A percentile compares a stretch with the other conserved stretches of the same genome.
Evolutionary conservation across 352 stramenopile genomes (phyloP).

Genomic region (Pythium plurisporium): DNA sequence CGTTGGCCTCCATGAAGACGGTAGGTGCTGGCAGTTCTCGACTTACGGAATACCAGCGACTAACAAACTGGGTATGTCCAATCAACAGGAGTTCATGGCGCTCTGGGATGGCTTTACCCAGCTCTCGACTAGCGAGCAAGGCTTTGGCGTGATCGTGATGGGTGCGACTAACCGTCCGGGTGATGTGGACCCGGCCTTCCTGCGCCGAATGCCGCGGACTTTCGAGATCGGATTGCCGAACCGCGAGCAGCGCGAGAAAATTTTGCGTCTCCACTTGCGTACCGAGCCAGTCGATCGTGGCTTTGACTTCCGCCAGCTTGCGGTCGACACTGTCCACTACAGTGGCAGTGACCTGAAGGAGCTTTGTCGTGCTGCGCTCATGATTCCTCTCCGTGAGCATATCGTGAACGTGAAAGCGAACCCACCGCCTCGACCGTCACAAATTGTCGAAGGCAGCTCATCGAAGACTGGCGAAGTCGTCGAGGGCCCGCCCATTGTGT

Average conservation of each 20-base stretch:
- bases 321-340: constrained; percentile 88
- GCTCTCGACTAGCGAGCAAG: constrained; percentile 56
- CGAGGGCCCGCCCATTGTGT: constrained; percentile 24
- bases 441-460: constrained; percentile 11
- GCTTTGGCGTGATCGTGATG: constrained; percentile 93
- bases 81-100: constrained; percentile 93
- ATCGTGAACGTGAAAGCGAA: constrained; percentile 59
- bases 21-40: constrained; percentile 20
- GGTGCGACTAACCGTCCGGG: constrained; percentile 94
- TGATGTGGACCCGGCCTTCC: constrained; percentile 92
- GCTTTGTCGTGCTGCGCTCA: constrained; percentile 79
- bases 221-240: constrained; percentile 95
- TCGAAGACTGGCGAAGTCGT: constrained; percentile 23
- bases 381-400: constrained; percentile 85
- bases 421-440: constrained; percentile 25
- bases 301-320: constrained; percentile 83
- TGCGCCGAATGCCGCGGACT: constrained; percentile 93
- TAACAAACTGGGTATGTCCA: not conserved
- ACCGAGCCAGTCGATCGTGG: constrained; percentile 72
- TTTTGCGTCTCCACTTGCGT: constrained; percentile 91
- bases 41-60: not conserved
- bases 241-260: constrained; percentile 85
- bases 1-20: constrained; percentile 87
- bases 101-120: constrained; percentile 96
- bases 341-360: constrained; percentile 95